Conservation (phyloP, 78 protist genomes). For the Planoprotostelium fungivorum region DNA sequence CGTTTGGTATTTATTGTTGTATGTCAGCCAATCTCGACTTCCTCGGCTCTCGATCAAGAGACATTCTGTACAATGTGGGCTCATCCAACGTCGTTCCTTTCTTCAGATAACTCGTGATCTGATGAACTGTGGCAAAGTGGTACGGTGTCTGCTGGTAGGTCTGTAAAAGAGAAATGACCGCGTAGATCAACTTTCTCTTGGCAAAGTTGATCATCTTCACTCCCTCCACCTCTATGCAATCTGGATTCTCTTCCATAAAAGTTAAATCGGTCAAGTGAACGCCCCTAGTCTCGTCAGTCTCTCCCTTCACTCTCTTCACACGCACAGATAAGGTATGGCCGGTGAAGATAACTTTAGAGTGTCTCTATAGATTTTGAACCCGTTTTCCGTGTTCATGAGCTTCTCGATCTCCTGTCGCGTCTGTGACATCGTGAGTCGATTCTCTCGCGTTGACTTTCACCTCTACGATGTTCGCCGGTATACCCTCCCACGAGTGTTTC, state of each 20-base stretch:
- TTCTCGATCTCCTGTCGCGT: conserved; percentile 30
- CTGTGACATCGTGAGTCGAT: background rate
- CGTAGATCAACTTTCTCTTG: conserved; percentile 46
- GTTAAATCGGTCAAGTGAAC: conserved; percentile 75
- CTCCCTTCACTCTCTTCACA: background rate
- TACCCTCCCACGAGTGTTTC: conserved; percentile 64
- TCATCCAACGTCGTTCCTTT: background rate
- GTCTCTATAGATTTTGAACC: conserved; percentile 56
- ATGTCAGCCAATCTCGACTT: conserved; percentile 46
- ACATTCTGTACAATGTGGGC: conserved; percentile 15
- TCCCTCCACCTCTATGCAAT: conserved; percentile 16
- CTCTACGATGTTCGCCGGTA: conserved; percentile 21
- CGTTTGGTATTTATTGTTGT: too few relatives aligned
- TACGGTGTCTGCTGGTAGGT: conserved; percentile 61
- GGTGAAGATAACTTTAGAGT: conserved; percentile 22
- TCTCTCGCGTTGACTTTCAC: background rate
- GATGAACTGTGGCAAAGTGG: conserved; percentile 72
- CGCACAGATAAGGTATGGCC: conserved; percentile 26
- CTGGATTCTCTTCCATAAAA: conserved; percentile 77
- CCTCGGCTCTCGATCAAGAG: conserved; percentile 59
- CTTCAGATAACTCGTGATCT: conserved; percentile 29
- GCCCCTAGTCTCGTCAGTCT: conserved; percentile 31
- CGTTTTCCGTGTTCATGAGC: conserved; percentile 51
- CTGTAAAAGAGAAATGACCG: conserved; percentile 58
- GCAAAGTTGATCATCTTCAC: conserved; percentile 68